phyloP scores from a whole-genome alignment of 805 yeast species.

The Zygosaccharomyces gambellarensis region DNA sequence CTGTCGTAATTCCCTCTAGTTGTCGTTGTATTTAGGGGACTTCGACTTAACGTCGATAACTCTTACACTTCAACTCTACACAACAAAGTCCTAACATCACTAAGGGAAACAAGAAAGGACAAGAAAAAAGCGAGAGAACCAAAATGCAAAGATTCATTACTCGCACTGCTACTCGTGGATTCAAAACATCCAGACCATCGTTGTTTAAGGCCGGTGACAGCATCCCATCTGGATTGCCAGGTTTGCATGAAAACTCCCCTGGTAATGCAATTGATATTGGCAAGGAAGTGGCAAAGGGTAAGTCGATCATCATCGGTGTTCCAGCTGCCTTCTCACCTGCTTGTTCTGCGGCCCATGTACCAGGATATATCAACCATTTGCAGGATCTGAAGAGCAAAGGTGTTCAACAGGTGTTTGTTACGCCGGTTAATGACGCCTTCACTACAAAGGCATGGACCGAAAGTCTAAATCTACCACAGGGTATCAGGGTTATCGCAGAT shows the following conservation, averaged over 20 bases:
- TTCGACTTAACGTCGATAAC: background rate
- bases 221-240: conserved; percentile 51
- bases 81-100: background rate
- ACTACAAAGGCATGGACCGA: conserved; percentile 80
- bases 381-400: conserved; percentile 60
- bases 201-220: conserved; percentile 52
- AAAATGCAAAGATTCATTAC: background rate
- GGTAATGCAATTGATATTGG: conserved; percentile 57
- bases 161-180: conserved; percentile 17
- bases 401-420: conserved; percentile 53
- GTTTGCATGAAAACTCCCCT: conserved; percentile 57
- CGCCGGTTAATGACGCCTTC: conserved; percentile 83
- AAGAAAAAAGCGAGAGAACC: background rate
- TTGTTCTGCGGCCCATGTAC: conserved; percentile 65
- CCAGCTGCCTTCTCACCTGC: conserved; percentile 88
- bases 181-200: conserved; percentile 24
- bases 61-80: background rate
- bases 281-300: conserved; percentile 43
- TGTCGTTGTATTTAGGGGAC: background rate
- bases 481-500: conserved; percentile 66
- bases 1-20: background rate
- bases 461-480: conserved; percentile 33
- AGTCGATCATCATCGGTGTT: conserved; percentile 53
- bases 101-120: background rate
- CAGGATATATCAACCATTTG: conserved; percentile 54